Base-by-base conservation (phyloP, 768 basidiomycete genomes). In the Termitomyces sp. region DNA sequence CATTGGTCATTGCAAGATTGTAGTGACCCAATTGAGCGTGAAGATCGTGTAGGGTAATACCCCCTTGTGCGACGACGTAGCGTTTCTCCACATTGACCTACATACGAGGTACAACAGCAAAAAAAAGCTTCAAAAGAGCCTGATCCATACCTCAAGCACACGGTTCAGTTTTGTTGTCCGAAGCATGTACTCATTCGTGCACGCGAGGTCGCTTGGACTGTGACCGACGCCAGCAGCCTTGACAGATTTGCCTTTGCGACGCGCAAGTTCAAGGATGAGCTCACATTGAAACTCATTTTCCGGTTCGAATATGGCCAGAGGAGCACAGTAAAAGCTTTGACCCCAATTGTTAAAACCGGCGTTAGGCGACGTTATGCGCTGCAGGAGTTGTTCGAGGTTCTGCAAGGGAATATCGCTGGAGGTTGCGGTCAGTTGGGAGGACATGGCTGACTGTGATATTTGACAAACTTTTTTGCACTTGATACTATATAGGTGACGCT, bases 131-230 rank as follows among this genome's bases (percentile, higher is more conserved):
- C 59, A 51, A 54, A 51, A 47, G 62, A 60, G 49, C 45, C 62
- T 53, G 64, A 60, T 60, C 62, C 87, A 69, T 71, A 95, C 96
- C 77, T 90, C 84, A 44, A 95, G 68, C 34, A 96, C 68, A 41
- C 78, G 74, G 68, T 88, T 79, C 52, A 98, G 70, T 63, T 79
- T 82, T 42, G 83, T 83, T 56, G 90, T 90, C 51, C 88, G 79
- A 54, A 98, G 71, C 84, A 98, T 88, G 72, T 82, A 94, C 11
- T 85, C 91, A 50, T 74, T 79, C 0, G 94, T 97, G 71, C 93
- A 98, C 0, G 92, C 90, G 48, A 98, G 77, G 72, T 99, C 96
- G 65, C 87, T 90, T 22, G 96, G 96, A 55, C 88, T 90, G 72
- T 98, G 95, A 2, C 95, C 96, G 15, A 92, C 84, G 12, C 93